Evolutionary conservation across 208 protist species (phyloP).

Genomic region (Spongospora subterranea): DNA sequence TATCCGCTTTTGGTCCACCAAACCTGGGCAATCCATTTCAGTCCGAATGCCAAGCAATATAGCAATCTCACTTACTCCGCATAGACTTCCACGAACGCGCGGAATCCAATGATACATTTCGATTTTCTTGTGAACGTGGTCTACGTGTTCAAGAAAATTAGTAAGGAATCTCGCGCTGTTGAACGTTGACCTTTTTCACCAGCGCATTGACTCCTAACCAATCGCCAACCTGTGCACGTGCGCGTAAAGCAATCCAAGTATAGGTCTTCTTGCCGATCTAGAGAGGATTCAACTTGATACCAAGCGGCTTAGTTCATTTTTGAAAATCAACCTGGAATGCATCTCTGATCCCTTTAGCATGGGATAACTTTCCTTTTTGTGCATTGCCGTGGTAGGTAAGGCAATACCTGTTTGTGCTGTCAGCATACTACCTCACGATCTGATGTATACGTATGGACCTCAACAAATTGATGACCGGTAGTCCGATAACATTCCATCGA

Average conservation of each 20-base stretch:
- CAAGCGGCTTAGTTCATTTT: no score
- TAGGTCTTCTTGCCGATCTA: background rate
- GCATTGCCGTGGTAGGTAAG: background rate
- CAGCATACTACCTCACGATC: background rate
- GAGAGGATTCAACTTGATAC: no score
- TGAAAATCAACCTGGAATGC: slow-evolving; percentile 10
- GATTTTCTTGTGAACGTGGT: slow-evolving; percentile 34
- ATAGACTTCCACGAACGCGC: slow-evolving; percentile 31
- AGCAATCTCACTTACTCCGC: background rate
- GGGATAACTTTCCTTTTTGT: background rate
- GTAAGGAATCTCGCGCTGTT: background rate
- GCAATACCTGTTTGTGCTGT: background rate
- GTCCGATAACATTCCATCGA: slow-evolving; percentile 8
- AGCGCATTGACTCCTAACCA: background rate
- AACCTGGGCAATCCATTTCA: background rate
- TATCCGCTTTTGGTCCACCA: background rate
- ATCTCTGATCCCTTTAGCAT: slow-evolving; percentile 8
- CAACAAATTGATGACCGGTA: slow-evolving; percentile 11
- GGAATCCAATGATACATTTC: slow-evolving; percentile 52
- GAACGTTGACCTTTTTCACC: background rate
- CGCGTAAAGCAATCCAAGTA: background rate
- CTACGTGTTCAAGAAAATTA: background rate
- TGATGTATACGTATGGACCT: background rate
- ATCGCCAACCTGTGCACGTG: background rate
- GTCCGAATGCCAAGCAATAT: background rate